phyloP scores from a whole-genome alignment of 192 early-diverging fungal species.

The Coemansia sp. region DNA sequence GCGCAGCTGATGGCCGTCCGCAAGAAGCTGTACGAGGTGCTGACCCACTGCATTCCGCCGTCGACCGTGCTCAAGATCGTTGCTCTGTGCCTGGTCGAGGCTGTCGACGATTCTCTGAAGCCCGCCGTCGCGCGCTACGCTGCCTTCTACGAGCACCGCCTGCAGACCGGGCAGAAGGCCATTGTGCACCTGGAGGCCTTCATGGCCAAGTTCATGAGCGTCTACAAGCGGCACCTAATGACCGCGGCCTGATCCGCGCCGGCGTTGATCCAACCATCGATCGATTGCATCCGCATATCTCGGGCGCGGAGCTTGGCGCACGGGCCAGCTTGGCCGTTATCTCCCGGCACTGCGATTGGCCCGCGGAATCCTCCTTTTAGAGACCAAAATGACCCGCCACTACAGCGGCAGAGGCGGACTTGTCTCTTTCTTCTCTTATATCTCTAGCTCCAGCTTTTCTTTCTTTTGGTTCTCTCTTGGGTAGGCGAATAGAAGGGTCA shows the following conservation, averaged over 20 bases:
- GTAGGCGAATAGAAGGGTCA: not conserved
- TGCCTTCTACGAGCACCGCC: constrained; percentile 85
- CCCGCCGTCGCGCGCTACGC: constrained; percentile 63
- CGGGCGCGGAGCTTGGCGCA: no score
- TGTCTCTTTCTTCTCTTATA: not conserved
- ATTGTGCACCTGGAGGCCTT: constrained; percentile 96
- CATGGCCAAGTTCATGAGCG: constrained; percentile 83
- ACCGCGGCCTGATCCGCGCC: constrained; percentile 12
- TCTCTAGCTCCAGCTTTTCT: not conserved
- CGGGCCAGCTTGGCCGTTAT: not conserved
- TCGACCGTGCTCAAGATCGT: constrained; percentile 75
- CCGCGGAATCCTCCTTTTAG: not conserved
- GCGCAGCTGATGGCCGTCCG: constrained; percentile 66
- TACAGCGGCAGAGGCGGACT: no score
- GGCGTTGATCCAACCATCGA: no score
- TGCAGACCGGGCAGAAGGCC: constrained; percentile 79
- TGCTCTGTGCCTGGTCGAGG: constrained; percentile 63
- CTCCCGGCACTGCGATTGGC: constrained; percentile 8
- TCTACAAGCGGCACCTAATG: constrained; percentile 74
- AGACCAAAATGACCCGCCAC: no score
- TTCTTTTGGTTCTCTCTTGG: not conserved
- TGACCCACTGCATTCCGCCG: constrained; percentile 86
- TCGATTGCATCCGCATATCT: no score
- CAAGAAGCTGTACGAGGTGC: constrained; percentile 74
- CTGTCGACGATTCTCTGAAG: constrained; percentile 65